Percentiles rank a stretch among this genome's conserved stretches.
These are phyloP conservation scores for Pseudognaphalium luteoalbum DNA, from an alignment of 129 eudicot species.

Conservation along the genomic window DNA sequence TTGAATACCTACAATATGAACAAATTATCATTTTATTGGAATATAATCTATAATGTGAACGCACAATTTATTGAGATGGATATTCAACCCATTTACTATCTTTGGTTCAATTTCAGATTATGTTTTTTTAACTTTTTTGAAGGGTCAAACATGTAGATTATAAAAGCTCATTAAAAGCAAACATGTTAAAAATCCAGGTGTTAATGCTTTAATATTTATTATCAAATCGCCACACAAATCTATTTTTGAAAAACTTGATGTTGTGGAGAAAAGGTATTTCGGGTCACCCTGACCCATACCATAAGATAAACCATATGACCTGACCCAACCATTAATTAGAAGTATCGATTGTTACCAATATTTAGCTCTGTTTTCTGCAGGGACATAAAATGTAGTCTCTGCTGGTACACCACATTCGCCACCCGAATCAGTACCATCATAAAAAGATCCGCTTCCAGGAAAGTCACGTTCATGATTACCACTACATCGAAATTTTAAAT, in stretches of 20 bases:
- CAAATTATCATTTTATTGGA: background rate
- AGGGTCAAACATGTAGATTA: background rate
- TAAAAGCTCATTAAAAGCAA: background rate
- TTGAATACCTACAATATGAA: conserved; percentile 51
- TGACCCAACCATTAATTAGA: background rate
- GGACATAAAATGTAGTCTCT: conserved; percentile 71
- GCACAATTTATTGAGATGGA: background rate
- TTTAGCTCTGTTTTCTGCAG: conserved; percentile 82
- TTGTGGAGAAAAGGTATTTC: background rate
- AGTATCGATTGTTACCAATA: conserved; percentile 54
- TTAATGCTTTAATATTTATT: background rate
- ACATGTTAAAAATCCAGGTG: background rate
- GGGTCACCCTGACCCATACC: background rate
- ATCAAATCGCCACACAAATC: background rate
- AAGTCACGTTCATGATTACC: conserved; percentile 89
- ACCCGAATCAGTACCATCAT: conserved; percentile 62
- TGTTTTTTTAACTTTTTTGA: no score
- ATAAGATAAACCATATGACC: background rate
- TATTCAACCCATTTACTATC: background rate
- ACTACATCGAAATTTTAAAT: conserved; percentile 32
- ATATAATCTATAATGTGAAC: background rate
- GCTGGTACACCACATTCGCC: conserved; percentile 88
- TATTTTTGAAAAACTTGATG: no score
- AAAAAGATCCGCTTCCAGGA: conserved; percentile 74
- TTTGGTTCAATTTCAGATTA: background rate